Evolutionary conservation across 1,284 basidiomycete genomes (phyloP), one percentile per base, ranked within the genome.

Genomic region (Cryptococcus wingfieldii): DNA sequence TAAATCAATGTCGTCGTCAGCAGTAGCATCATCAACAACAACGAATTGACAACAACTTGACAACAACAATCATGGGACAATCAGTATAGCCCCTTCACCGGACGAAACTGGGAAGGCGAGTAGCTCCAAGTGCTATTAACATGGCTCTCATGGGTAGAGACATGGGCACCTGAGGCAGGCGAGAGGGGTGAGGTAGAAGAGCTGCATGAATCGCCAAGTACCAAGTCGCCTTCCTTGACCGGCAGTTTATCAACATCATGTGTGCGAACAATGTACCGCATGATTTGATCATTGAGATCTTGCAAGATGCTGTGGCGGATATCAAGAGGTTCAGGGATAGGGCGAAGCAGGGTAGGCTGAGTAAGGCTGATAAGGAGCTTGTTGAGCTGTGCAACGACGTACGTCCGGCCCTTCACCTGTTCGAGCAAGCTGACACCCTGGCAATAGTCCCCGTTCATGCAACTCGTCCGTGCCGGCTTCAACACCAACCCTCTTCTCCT

Each of bases 241-340:
- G 77, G 13, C 76, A 78, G 54, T 77, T 76, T 58, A 76, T 77
- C 64, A 71, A 74, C 42, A 71, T 78, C 54, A 72, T 77, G 67
- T 67, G 61, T 4, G 68, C 71, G 0, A 68, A 73, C 19, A 74
- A 74, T 2, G 65, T 77, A 0, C 68, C 72, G 0, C 60, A 69
- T 28, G 27, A 58, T 4, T 58, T 75, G 12, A 68, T 78, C 47
- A 55, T 69, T 2, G 58, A 67, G 13, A 58, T 73, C 18, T 76
- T 78, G 53, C n/a, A 62, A 9, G 52, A 64, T 2, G 66, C 69
- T 16, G 65, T 76, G 4, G 47, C 46, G 3, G 55, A 59, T n/a
- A 67, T 74, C 48, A 63, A 65, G 44, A 72, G 70, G 1, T 54
- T 76, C 4, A 56, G 58, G 3, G 47, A 58, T 8, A 54, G 75